A percentile compares a stretch with the other conserved stretches of the same genome.
These are phyloP conservation scores for Boletus vermiculosoides DNA, from an alignment of 768 basidiomycete species.

Conservation along the genomic window DNA sequence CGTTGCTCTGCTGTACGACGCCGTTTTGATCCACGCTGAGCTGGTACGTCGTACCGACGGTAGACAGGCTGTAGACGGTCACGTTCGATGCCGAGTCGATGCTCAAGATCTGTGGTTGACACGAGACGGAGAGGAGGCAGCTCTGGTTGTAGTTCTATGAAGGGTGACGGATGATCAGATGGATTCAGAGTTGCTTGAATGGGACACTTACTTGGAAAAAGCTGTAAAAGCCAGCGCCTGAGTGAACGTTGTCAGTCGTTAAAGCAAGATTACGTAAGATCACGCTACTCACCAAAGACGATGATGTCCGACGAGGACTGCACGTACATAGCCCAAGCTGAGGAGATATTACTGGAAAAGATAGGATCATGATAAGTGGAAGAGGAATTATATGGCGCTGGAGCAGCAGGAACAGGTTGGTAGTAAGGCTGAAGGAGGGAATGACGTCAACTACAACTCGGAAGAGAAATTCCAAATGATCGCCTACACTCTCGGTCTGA, in stretches of 20 bases:
- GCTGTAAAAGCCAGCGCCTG: conserved; percentile 49
- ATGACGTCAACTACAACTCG: background rate
- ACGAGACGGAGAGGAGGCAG: conserved; percentile 36
- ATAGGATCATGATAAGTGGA: conserved; percentile 40
- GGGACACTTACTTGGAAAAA: conserved; percentile 40
- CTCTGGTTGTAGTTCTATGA: conserved; percentile 37
- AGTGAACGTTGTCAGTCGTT: conserved; percentile 17
- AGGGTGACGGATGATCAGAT: background rate
- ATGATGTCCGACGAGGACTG: conserved; percentile 40
- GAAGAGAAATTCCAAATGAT: background rate
- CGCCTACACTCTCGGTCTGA: conserved; percentile 49
- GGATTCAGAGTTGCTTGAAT: no score
- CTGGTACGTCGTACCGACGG: conserved; percentile 41
- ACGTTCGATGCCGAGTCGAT: conserved; percentile 40
- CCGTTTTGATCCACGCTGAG: conserved; percentile 37
- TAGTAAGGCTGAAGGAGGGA: conserved; percentile 41
- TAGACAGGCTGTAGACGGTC: conserved; percentile 44
- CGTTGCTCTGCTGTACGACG: conserved; percentile 35
- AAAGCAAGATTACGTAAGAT: conserved; percentile 30
- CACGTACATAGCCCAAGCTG: conserved; percentile 17
- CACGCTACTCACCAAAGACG: conserved; percentile 36
- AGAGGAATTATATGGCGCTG: conserved; percentile 40
- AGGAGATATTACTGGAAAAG: conserved; percentile 12
- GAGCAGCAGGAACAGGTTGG: conserved; percentile 44
- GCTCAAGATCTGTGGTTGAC: conserved; percentile 44